Percentiles rank a stretch among this genome's conserved stretches.
phyloP scores from a whole-genome alignment of 306 rosid genomes.

The Begonia peltatifolia region DNA sequence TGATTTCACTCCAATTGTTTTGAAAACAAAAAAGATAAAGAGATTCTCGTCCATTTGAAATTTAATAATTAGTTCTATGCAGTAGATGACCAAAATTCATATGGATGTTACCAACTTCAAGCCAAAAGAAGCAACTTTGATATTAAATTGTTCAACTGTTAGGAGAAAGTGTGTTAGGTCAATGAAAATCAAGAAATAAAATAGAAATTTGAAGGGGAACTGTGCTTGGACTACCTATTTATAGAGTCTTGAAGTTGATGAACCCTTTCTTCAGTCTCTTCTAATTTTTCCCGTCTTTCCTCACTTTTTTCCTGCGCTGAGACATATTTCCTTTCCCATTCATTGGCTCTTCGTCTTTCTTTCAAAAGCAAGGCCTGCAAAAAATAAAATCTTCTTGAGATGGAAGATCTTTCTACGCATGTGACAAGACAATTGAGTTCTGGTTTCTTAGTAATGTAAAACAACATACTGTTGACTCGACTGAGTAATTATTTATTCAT shows the following conservation, averaged over 20 bases:
- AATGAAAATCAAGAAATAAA: conserved; percentile 2
- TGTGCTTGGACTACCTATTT: conserved; percentile 63
- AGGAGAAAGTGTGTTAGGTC: too few relatives aligned
- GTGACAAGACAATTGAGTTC: conserved; percentile 2
- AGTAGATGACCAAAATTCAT: too few relatives aligned
- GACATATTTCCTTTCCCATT: conserved; percentile 46
- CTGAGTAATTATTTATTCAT: too few relatives aligned
- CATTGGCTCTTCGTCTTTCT: conserved; percentile 65
- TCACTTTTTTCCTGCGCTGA: conserved; percentile 46
- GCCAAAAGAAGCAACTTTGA: too few relatives aligned
- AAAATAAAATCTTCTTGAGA: conserved; percentile 6
- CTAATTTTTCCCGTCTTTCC: conserved; percentile 44
- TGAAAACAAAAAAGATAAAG: too few relatives aligned
- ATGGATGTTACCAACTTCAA: too few relatives aligned
- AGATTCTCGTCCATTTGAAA: too few relatives aligned
- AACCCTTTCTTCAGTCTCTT: conserved; percentile 63
- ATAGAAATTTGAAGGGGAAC: conserved; percentile 14
- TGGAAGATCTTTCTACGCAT: conserved; percentile 3
- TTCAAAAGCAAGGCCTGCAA: conserved; percentile 45
- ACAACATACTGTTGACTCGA: too few relatives aligned
- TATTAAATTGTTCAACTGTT: too few relatives aligned
- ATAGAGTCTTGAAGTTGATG: conserved; percentile 72
- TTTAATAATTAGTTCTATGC: too few relatives aligned
- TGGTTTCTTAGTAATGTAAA: too few relatives aligned
- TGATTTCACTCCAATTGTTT: too few relatives aligned